Evolutionary conservation across 371 early-diverging fungal genomes (phyloP).

Genomic region (Dichotomocladium elegans): DNA sequence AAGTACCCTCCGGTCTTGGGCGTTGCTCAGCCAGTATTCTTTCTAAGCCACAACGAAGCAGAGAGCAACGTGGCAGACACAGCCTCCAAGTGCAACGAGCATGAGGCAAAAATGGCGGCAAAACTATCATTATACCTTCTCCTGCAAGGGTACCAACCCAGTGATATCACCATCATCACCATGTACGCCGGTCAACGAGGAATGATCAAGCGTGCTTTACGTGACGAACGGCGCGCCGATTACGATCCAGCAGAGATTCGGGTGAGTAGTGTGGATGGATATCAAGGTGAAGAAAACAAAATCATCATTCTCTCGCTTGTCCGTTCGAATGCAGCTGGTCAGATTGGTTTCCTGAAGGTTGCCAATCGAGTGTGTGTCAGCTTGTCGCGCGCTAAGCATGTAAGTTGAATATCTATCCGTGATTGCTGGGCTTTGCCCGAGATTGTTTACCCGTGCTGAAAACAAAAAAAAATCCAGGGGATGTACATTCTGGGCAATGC

Average conservation of each 20-base stretch:
- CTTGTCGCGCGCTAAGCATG: conserved; percentile 67
- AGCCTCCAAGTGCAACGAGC: conserved; percentile 55
- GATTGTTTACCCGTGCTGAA: too few species aligned
- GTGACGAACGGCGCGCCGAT: conserved; percentile 23
- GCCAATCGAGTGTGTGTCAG: conserved; percentile 76
- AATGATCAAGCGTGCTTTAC: conserved; percentile 31
- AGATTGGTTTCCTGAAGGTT: conserved; percentile 76
- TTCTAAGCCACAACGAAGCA: conserved; percentile 51
- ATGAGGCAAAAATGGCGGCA: conserved; percentile 57
- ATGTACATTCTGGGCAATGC: conserved; percentile 74
- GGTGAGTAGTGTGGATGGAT: conserved; percentile 76
- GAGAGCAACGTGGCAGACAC: conserved; percentile 39
- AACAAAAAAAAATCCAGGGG: conserved; percentile 42
- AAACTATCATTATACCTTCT: conserved; percentile 53
- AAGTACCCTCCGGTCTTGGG: conserved; percentile 53
- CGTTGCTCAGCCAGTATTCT: conserved; percentile 52
- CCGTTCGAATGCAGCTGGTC: conserved; percentile 50
- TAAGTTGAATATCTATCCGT: conserved; percentile 10
- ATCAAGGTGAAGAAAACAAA: conserved; percentile 77
- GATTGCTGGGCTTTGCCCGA: background rate
- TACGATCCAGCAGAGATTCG: conserved; percentile 32
- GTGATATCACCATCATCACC: conserved; percentile 56
- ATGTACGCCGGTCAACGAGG: conserved; percentile 61
- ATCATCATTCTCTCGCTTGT: conserved; percentile 72
- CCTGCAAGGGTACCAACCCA: conserved; percentile 43